A percentile compares a stretch with the other conserved stretches of the same genome.
phyloP scores from a whole-genome alignment of 2,329 filamentous ascomycete species.

The Aspergillus sp. region DNA sequence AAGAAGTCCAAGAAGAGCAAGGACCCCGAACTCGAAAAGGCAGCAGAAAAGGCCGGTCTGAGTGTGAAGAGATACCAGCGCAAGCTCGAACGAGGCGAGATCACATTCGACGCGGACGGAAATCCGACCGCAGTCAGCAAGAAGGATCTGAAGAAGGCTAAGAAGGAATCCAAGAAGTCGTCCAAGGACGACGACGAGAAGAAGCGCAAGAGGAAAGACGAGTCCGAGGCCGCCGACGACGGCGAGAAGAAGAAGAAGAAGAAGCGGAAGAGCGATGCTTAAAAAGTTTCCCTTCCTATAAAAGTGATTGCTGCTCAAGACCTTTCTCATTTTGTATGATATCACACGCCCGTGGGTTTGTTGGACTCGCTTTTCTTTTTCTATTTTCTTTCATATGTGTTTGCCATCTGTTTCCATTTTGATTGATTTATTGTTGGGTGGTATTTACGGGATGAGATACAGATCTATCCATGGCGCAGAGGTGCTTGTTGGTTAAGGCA shows the following conservation, averaged over 20 bases:
- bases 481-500: constrained; percentile 23
- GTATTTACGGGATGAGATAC: constrained; percentile 25
- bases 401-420: not conserved
- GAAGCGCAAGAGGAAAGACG: constrained; percentile 60
- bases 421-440: constrained; percentile 28
- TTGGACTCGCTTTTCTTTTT: constrained; percentile 17
- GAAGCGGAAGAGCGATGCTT: constrained; percentile 47
- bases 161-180: constrained; percentile 56
- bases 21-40: constrained; percentile 47
- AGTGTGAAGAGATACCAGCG: constrained; percentile 71
- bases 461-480: constrained; percentile 24
- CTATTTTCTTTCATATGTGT: constrained; percentile 19
- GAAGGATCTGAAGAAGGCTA: constrained; percentile 68
- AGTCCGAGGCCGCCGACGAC: constrained; percentile 50
- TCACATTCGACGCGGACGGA: constrained; percentile 59
- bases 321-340: constrained; percentile 35
- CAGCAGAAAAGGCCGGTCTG: constrained; percentile 61
- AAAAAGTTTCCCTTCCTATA: constrained; percentile 10
- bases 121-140: constrained; percentile 63
- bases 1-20: constrained; percentile 39
- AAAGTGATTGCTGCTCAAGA: not conserved
- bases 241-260: constrained; percentile 45
- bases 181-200: constrained; percentile 52
- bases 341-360: constrained; percentile 30
- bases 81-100: constrained; percentile 70